Percentiles rank a stretch among this genome's conserved stretches.
Conservation (phyloP, 768 basidiomycete species). For the Tubosaeta sp. region DNA sequence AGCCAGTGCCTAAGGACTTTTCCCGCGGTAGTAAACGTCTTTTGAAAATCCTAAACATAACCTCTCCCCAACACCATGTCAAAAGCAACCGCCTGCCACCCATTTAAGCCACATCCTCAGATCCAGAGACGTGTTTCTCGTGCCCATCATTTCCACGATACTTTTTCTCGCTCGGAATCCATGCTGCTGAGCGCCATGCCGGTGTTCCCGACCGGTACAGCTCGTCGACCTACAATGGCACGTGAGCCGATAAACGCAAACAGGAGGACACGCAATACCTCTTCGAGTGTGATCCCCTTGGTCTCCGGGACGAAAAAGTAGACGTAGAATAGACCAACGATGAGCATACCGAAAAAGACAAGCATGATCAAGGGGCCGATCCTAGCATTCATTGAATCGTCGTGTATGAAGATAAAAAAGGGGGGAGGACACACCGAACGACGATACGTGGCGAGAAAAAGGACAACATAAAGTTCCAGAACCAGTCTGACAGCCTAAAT, state of each 20-base stretch:
- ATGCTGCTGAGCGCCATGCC: slow-evolving; percentile 61
- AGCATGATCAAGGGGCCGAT: slow-evolving; percentile 74
- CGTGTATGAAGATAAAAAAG: background rate
- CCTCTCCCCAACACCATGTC: too few relatives aligned
- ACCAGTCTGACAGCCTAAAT: slow-evolving; percentile 39
- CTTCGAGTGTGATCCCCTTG: slow-evolving; percentile 67
- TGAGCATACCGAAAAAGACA: slow-evolving; percentile 72
- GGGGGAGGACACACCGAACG: slow-evolving; percentile 34
- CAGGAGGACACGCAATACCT: background rate
- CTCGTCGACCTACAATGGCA: slow-evolving; percentile 57
- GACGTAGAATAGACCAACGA: slow-evolving; percentile 68
- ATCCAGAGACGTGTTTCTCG: slow-evolving; percentile 25
- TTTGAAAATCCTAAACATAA: too few relatives aligned
- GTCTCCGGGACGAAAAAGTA: slow-evolving; percentile 79
- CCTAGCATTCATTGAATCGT: slow-evolving; percentile 23
- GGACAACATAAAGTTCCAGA: slow-evolving; percentile 73
- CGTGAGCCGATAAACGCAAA: background rate
- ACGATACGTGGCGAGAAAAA: slow-evolving; percentile 73
- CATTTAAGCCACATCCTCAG: slow-evolving; percentile 12
- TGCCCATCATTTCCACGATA: slow-evolving; percentile 15
- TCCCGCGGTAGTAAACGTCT: too few relatives aligned
- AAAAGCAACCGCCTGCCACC: too few relatives aligned
- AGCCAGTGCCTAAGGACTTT: too few relatives aligned
- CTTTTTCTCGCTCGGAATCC: slow-evolving; percentile 48
- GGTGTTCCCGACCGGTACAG: slow-evolving; percentile 63